Evolutionary conservation across 2,329 filamentous ascomycete species (phyloP).

Genomic region (Aspergillus carbonarius): DNA sequence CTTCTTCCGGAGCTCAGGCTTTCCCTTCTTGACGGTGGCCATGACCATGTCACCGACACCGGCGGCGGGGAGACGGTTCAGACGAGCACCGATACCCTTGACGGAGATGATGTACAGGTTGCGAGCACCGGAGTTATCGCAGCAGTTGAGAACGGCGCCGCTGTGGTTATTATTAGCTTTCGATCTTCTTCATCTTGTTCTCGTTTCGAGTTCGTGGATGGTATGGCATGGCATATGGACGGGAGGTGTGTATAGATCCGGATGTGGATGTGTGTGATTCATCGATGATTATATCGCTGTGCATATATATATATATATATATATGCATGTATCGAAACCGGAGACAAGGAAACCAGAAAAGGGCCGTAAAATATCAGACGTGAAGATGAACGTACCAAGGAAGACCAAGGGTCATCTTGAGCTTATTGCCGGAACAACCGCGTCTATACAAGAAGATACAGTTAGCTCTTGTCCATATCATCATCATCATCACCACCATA

Average conservation of each 20-base stretch:
- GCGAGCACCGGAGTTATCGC: slow-evolving; percentile 97
- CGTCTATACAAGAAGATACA: slow-evolving; percentile 46
- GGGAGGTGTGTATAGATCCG: background rate
- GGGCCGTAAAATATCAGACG: too few relatives aligned
- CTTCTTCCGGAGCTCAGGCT: slow-evolving; percentile 99
- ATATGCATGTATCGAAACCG: too few relatives aligned
- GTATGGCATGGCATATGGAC: background rate
- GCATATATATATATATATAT: too few relatives aligned
- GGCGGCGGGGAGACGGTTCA: slow-evolving; percentile 94
- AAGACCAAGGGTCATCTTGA: slow-evolving; percentile 99
- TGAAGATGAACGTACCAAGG: slow-evolving; percentile 76
- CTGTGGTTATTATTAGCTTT: slow-evolving; percentile 49
- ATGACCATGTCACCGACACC: slow-evolving; percentile 99
- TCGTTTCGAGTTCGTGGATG: slow-evolving; percentile 4
- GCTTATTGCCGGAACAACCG: slow-evolving; percentile 97
- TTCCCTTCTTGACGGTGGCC: slow-evolving; percentile 99
- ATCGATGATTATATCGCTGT: too few relatives aligned
- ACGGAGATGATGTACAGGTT: slow-evolving; percentile 99
- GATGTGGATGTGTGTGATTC: background rate
- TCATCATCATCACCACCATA: too few relatives aligned
- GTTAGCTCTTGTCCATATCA: slow-evolving; percentile 20
- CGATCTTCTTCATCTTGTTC: slow-evolving; percentile 3
- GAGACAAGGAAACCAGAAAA: too few relatives aligned
- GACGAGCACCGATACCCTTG: slow-evolving; percentile 95
- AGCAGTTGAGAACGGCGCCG: slow-evolving; percentile 99